Conservation (phyloP, 768 basidiomycete genomes). For the Hemileccinum impolitum region DNA sequence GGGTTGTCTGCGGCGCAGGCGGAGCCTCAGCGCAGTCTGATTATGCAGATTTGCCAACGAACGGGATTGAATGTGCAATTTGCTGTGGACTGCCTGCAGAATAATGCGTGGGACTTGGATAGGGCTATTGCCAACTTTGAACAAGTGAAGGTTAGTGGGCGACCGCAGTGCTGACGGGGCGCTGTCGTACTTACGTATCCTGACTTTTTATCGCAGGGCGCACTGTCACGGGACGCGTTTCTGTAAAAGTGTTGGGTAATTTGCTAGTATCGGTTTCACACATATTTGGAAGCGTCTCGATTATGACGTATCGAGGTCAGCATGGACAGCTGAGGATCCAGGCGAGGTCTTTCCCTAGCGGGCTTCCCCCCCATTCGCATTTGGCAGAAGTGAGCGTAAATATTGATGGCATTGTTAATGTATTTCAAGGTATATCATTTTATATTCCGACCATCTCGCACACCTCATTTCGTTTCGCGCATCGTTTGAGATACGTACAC, state of each 20-base stretch:
- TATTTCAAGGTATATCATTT: constrained; percentile 25
- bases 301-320: neutral
- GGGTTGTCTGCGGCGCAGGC: constrained; percentile 40
- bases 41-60: constrained; percentile 64
- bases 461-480: constrained; percentile 14
- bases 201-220: constrained; percentile 35
- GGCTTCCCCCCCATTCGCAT: too few species aligned
- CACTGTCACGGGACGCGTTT: constrained; percentile 53
- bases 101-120: constrained; percentile 82
- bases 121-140: constrained; percentile 83
- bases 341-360: neutral
- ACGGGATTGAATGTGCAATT: constrained; percentile 80
- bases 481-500: constrained; percentile 9
- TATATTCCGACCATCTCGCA: constrained; percentile 22
- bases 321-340: neutral
- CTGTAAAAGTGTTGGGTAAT: constrained; percentile 34
- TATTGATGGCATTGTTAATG: constrained; percentile 16
- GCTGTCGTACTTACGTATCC: constrained; percentile 26
- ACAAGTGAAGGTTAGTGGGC: constrained; percentile 69
- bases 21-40: constrained; percentile 65
- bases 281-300: constrained; percentile 10
- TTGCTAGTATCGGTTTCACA: constrained; percentile 8
- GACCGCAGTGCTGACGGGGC: neutral
- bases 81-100: constrained; percentile 79
- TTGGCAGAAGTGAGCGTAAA: neutral